Base-by-base conservation (phyloP, 257 asterid species). In the Nicotiana tabacum region DNA sequence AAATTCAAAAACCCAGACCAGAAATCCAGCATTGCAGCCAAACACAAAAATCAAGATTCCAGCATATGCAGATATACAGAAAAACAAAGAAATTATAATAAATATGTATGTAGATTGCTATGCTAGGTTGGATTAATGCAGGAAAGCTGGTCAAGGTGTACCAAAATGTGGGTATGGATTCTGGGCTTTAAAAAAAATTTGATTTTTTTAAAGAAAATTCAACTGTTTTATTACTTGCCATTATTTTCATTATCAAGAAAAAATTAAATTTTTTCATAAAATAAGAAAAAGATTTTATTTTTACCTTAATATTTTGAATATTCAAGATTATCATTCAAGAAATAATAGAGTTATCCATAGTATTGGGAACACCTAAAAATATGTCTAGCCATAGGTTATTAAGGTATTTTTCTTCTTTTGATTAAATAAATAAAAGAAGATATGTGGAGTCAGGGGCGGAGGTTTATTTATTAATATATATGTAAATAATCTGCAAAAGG, bases 11-110 rank as follows among this genome's bases (percentile, higher is more conserved):
- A 6, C 86, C 82, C 74, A 74, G 82, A 82, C 86, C 85, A 87
- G 86, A 87, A 82, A 78, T 74, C 84, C 82, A 43, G 82, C 89
- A 84, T 84, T 56, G 68, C 53, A 82, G n/a, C 82, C 55, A 55
- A 62, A 70, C 62, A 57, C 35, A 27, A n/a, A 72, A 35, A 12
- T 62, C 53, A 57, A 18, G 46, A 61, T 67, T 37, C 12, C 60
- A 78, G 82, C 84, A 79, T 83, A 62, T 43, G 51, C 51, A 43
- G 51, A 43, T 43, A 9, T 48, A 67, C 27, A 56, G 74, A 77
- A 70, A 85, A 29, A 76, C 66, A 72, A 29, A 85, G 70, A 51
- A 69, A 43, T 43, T 58, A 21, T 5, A 18, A 55, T 18, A 37
- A 43, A 27, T 17, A 55, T n/a, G 80, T 12, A 82, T 85, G 66